Evolutionary conservation across 2,329 filamentous ascomycete species (phyloP), one percentile per base, ranked within the genome.

Genomic region (Botrytis medusae): DNA sequence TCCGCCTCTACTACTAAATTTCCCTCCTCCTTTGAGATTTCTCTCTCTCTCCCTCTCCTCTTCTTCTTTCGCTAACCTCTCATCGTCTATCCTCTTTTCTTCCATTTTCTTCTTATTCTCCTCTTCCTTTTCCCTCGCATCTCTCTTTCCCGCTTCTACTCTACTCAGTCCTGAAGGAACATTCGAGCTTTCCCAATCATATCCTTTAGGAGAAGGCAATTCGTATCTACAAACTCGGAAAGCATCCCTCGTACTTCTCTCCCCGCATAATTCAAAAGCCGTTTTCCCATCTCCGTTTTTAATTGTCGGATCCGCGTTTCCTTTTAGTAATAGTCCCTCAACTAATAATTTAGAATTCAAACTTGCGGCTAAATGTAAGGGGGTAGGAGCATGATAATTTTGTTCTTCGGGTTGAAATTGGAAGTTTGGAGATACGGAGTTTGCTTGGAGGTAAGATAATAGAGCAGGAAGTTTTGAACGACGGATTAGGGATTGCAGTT

Each of bases 391-490:
- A 79, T 97, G 94, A 80, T 94, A 87, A 78, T 95, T 91, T 75
- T 90, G 82, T 74, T 92, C 88, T 1, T 85, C 78, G 0, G 94
- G 94, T 72, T 90, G 86, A 81, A 98, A 97, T 37, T 84, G 85
- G 80, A 97, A 98, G 74, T 92, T 87, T 0, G 93, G 80, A 1
- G 88, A 84, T 16, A 98, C 84, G 4, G 85, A 84, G 83, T 98
- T 97, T 75, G 88, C 91, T 75, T 90, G 89, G 9, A 99, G 85
- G 80, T 98, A 99, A 1, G 93, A 91, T 25, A 98, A 86, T 2
- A 99, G 84, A 0, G 92, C 94, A 0, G 96, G 95, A 0, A 96
- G 89, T 82, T 97, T 98, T 2, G 93, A 97, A 60, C 96, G 92
- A 63, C 94, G 92, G 74, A 97, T 92, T 40, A 98, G 87, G 0